Conservation (phyloP, 1,139 yeast genomes). For the Yamadazyma dendronema region DNA sequence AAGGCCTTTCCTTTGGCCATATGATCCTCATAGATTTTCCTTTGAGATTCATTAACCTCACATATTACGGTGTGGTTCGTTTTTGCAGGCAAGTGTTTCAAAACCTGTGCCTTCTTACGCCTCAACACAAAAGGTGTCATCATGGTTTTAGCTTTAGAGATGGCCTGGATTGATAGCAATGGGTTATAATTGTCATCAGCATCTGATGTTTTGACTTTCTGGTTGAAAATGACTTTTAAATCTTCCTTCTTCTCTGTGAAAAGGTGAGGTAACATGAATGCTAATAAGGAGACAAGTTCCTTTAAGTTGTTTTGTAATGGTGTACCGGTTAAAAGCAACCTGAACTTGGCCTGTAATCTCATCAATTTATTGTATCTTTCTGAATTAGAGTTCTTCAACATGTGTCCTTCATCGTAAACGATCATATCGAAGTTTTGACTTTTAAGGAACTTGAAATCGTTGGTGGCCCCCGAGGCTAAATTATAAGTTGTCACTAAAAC, state of each 20-base stretch:
- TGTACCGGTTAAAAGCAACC: slow-evolving; percentile 90
- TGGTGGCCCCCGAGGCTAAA: slow-evolving; percentile 82
- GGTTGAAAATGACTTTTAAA: slow-evolving; percentile 76
- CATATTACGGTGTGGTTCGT: slow-evolving; percentile 63
- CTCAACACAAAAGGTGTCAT: slow-evolving; percentile 97
- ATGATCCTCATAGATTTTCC: slow-evolving; percentile 57
- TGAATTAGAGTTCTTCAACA: slow-evolving; percentile 84
- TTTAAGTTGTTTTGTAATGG: slow-evolving; percentile 91
- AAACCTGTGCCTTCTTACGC: slow-evolving; percentile 87
- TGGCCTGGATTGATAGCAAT: slow-evolving; percentile 84
- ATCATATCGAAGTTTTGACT: slow-evolving; percentile 77
- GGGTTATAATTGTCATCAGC: slow-evolving; percentile 63
- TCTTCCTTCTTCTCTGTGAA: slow-evolving; percentile 84
- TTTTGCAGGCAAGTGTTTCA: slow-evolving; percentile 83
- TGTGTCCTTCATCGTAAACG: slow-evolving; percentile 96
- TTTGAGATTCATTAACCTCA: slow-evolving; percentile 58
- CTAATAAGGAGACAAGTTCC: slow-evolving; percentile 84
- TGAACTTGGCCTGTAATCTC: slow-evolving; percentile 76
- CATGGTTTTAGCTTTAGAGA: slow-evolving; percentile 91
- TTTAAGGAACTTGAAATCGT: slow-evolving; percentile 76
- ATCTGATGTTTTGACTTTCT: slow-evolving; percentile 66
- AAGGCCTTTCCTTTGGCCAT: slow-evolving; percentile 48
- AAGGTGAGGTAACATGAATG: slow-evolving; percentile 83
- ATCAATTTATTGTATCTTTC: slow-evolving; percentile 86
- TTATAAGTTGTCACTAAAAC: slow-evolving; percentile 93